These are phyloP conservation scores for Didymella arachidicola DNA, from an alignment of 2,329 filamentous ascomycete species.

Conservation along the genomic window DNA sequence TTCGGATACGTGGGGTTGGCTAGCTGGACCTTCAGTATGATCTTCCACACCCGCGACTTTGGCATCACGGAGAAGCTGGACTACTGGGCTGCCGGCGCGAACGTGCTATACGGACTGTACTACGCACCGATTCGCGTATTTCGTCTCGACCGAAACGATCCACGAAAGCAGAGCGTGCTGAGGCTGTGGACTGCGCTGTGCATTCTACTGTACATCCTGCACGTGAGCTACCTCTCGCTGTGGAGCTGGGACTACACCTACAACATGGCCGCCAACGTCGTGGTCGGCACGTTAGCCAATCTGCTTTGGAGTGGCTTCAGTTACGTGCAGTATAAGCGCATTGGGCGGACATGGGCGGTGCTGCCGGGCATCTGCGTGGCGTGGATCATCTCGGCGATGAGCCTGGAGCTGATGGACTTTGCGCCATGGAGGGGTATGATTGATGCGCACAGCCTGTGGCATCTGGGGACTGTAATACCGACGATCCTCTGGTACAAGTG, in stretches of 20 bases:
- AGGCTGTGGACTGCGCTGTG: conserved; percentile 81
- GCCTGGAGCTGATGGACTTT: conserved; percentile 93
- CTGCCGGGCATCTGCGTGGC: conserved; percentile 92
- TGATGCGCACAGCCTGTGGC: conserved; percentile 96
- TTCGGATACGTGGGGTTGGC: conserved; percentile 83
- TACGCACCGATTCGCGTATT: conserved; percentile 84
- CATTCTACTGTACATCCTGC: conserved; percentile 71
- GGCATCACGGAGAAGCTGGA: conserved; percentile 87
- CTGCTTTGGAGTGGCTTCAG: conserved; percentile 87
- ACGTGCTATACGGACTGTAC: conserved; percentile 89
- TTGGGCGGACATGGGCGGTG: conserved; percentile 78
- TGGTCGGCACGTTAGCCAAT: conserved; percentile 80
- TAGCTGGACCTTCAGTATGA: conserved; percentile 86
- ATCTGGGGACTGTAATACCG: conserved; percentile 88
- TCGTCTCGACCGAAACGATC: conserved; percentile 72
- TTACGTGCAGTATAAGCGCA: conserved; percentile 73
- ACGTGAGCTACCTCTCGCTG: conserved; percentile 84
- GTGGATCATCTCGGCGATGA: conserved; percentile 93
- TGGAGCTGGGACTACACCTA: conserved; percentile 95
- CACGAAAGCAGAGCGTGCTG: conserved; percentile 62
- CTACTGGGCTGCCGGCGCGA: conserved; percentile 92
- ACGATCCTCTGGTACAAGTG: conserved; percentile 94
- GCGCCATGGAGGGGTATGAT: conserved; percentile 81
- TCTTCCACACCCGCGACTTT: conserved; percentile 94
- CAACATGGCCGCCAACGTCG: conserved; percentile 96